Conservation (phyloP, 108 stramenopile species). For the Phaeodactylum tricornutum region DNA sequence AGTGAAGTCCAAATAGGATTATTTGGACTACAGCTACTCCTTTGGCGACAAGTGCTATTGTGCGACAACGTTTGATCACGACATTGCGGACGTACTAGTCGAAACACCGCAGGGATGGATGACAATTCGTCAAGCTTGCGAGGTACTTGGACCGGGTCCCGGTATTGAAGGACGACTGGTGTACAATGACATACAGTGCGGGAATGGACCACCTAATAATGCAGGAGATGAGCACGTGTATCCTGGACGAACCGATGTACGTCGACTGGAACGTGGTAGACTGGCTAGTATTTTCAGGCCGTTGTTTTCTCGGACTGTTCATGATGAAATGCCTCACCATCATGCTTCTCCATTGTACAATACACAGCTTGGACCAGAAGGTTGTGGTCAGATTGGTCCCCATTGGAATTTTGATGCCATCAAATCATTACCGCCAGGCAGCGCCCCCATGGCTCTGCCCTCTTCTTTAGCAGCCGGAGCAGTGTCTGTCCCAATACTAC, state of each 20-base stretch:
- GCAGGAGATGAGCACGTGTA: constrained; percentile 8
- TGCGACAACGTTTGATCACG: constrained; percentile 2
- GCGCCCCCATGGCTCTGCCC: too few species aligned
- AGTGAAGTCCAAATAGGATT: too few species aligned
- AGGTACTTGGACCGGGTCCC: constrained; percentile 1
- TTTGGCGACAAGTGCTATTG: constrained; percentile 1
- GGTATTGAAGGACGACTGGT: not conserved
- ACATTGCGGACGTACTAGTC: not conserved
- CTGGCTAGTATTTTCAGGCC: too few species aligned
- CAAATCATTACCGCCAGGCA: too few species aligned
- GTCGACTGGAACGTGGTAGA: too few species aligned
- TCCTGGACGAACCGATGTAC: constrained; percentile 5
- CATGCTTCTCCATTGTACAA: too few species aligned
- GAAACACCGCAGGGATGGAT: not conserved
- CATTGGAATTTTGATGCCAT: constrained; percentile 9
- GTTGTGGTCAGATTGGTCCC: constrained; percentile 12
- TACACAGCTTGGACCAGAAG: constrained; percentile 4
- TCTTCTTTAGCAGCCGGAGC: too few species aligned
- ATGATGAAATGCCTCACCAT: too few species aligned
- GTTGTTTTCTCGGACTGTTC: too few species aligned
- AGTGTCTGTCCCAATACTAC: too few species aligned
- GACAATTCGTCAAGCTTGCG: not conserved
- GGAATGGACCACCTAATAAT: constrained; percentile 8
- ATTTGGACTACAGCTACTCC: constrained; percentile 3
- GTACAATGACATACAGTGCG: constrained; percentile 8